Evolutionary conservation across 495 filamentous ascomycete species (phyloP).

Genomic region (Glonium stellatum): DNA sequence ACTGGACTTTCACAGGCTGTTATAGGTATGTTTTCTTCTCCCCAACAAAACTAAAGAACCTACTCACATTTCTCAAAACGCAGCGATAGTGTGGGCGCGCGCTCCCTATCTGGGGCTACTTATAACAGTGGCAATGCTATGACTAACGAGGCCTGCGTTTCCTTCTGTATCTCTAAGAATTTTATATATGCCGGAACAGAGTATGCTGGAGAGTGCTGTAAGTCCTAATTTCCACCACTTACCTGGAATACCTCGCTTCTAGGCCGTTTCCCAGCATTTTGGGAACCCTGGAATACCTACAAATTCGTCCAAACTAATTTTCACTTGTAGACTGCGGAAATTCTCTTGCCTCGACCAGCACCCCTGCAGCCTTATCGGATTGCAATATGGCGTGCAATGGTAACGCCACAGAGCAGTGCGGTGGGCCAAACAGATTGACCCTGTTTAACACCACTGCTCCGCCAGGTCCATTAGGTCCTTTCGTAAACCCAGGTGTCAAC

Average conservation of each 20-base stretch:
- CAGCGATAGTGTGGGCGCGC: constrained; percentile 29
- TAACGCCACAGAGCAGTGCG: constrained; percentile 18
- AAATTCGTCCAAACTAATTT: neutral
- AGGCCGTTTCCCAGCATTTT: neutral
- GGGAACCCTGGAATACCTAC: neutral
- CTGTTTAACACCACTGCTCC: constrained; percentile 19
- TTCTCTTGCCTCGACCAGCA: constrained; percentile 4
- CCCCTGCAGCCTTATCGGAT: neutral
- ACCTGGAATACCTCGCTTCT: neutral
- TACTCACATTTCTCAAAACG: neutral
- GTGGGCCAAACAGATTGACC: constrained; percentile 19
- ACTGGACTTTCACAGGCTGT: constrained; percentile 20
- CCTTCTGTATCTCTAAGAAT: constrained; percentile 7
- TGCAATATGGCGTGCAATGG: constrained; percentile 25
- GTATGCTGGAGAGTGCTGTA: constrained; percentile 36
- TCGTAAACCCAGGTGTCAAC: constrained; percentile 20
- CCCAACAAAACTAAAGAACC: neutral
- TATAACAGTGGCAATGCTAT: constrained; percentile 10
- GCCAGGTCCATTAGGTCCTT: constrained; percentile 13
- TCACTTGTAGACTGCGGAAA: constrained; percentile 16
- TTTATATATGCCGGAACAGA: constrained; percentile 30
- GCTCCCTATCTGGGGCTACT: constrained; percentile 30
- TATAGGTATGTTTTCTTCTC: constrained; percentile 13
- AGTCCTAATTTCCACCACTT: neutral
- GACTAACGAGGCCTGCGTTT: constrained; percentile 14